phyloP scores from a whole-genome alignment of 129 eudicot species.

The Mikania micrantha region DNA sequence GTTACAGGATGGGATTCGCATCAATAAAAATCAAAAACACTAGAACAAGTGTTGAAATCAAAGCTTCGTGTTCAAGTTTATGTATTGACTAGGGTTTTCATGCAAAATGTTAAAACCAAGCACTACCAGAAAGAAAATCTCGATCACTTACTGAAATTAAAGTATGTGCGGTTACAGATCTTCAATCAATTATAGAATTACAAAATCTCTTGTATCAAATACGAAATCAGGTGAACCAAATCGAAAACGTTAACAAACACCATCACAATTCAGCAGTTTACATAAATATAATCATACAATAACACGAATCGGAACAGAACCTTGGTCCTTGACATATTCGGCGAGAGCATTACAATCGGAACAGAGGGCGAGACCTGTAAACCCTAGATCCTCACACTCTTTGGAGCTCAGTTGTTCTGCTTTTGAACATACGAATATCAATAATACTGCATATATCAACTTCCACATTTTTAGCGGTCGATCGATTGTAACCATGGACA shows the following conservation, averaged over 20 bases:
- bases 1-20: background rate
- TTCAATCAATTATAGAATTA: background rate
- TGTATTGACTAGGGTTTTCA: background rate
- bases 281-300: background rate
- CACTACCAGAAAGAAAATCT: background rate
- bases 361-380: constrained; percentile 94
- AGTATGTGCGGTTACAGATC: background rate
- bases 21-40: background rate
- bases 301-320: constrained; percentile 17
- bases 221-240: constrained; percentile 7
- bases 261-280: background rate
- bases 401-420: constrained; percentile 56
- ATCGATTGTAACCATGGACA: background rate
- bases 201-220: background rate
- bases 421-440: constrained; percentile 14
- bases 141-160: background rate
- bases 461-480: constrained; percentile 6
- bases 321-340: constrained; percentile 83
- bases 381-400: constrained; percentile 78
- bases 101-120: background rate
- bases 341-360: constrained; percentile 85
- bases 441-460: background rate
- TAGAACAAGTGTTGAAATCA: constrained; percentile 1
- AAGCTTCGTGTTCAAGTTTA: background rate
- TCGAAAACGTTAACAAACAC: background rate